Evolutionary conservation across 1,139 yeast genomes (phyloP), one percentile per base, ranked within the genome.

Genomic region (Kodamaea plutei): DNA sequence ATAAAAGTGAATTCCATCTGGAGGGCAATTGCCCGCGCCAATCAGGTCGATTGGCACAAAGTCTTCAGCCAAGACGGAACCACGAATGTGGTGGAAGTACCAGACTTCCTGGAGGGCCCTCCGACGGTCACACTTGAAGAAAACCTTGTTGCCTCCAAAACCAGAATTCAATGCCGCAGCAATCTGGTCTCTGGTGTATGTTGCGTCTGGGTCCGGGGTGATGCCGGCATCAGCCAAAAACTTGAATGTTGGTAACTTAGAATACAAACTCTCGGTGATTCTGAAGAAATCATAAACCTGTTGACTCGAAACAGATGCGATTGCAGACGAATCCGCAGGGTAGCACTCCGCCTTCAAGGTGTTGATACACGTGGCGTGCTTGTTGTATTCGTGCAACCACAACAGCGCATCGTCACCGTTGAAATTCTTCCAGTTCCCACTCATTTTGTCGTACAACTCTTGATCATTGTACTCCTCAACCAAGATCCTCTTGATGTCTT

Each of bases 341-440:
- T 85, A 87, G 52, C 97, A 91, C 2, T 54, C 43, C 3, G 95
- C 87, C 33, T 72, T 72, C 30, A 89, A 64, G 0, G 96, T 88
- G 22, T 79, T 73, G 62, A 89, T 78, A 56, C 97, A 91, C 1
- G 96, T 88, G 4, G 91, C 97, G 51, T 91, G 98, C 56, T 91
- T 91, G 62, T 89, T 89, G 68, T 76, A 91, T 58, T 91, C 98
- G 55, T 91, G 97, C 17, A 76, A 69, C 97, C 98, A 91, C 34
- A 91, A 64, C 14, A 72, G 59, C 39, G 78, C 85, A 52, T 88
- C 96, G 26, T 56, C 47, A 2, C 93, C 91, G 37, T 76, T 76
- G 54, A 70, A 74, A 50, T 84, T 83, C 55, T 84, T 84, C 97
- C 97, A 91, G 32, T 69, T 58, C 14, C 47, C 45, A 12, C 62